These are phyloP conservation scores for Aspergillus ruber DNA, from an alignment of 2,329 filamentous ascomycete species.

Conservation along the genomic window DNA sequence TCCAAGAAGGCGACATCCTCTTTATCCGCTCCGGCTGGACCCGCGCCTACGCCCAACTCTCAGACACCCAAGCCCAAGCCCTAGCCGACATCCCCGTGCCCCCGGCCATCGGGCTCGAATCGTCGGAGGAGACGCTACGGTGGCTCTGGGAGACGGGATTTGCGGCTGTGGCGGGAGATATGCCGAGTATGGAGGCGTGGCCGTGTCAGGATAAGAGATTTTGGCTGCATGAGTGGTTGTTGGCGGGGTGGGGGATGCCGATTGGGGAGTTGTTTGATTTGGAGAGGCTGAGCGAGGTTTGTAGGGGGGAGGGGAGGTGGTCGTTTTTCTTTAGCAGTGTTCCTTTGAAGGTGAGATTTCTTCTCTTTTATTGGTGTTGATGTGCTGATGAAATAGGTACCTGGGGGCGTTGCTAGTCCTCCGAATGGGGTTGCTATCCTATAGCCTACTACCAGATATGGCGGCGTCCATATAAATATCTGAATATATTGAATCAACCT, in stretches of 20 bases:
- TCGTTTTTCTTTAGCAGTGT: constrained; percentile 46
- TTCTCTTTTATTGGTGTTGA: neutral
- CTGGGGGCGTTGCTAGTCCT: constrained; percentile 42
- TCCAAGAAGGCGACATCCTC: constrained; percentile 47
- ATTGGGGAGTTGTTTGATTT: constrained; percentile 43
- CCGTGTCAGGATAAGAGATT: constrained; percentile 24
- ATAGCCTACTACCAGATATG: constrained; percentile 2
- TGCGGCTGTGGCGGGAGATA: constrained; percentile 52
- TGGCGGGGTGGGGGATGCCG: constrained; percentile 45
- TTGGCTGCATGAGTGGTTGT: constrained; percentile 28
- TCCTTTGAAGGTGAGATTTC: constrained; percentile 37
- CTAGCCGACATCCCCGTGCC: constrained; percentile 28
- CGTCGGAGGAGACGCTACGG: constrained; percentile 42
- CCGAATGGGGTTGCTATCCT: constrained; percentile 28
- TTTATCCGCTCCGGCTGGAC: constrained; percentile 51
- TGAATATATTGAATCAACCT: too few species aligned
- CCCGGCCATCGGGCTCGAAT: constrained; percentile 41
- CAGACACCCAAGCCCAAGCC: constrained; percentile 31
- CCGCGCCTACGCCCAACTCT: constrained; percentile 36
- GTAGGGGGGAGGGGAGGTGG: constrained; percentile 31
- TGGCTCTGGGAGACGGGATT: constrained; percentile 56
- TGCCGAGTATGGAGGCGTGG: constrained; percentile 48
- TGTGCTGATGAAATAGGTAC: constrained; percentile 22
- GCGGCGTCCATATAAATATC: too few species aligned
- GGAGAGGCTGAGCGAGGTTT: constrained; percentile 34